Percentiles rank a stretch among this genome's conserved stretches.
These are phyloP conservation scores for Picocystis salinarum DNA, from an alignment of 139 green algal genomes.

Conservation along the genomic window DNA sequence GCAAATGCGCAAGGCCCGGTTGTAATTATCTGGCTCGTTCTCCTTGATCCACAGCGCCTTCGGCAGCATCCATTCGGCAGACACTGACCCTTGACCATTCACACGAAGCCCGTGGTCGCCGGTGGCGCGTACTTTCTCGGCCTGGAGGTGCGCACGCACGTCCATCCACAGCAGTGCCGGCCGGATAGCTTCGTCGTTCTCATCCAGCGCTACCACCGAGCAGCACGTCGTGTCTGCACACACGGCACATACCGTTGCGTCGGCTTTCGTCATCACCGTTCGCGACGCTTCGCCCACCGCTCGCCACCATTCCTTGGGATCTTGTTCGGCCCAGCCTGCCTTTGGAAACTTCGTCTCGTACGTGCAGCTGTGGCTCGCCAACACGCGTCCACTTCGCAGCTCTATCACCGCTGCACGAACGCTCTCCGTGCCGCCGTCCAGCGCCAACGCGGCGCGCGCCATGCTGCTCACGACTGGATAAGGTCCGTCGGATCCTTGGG, in stretches of 20 bases:
- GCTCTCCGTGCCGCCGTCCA: conserved; percentile 56
- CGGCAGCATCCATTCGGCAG: conserved; percentile 38
- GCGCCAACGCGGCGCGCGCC: too few species aligned
- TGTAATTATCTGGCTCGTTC: conserved; percentile 30
- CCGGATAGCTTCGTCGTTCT: conserved; percentile 23
- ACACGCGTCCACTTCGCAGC: conserved; percentile 7
- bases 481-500: too few species aligned
- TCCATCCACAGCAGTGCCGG: conserved; percentile 63
- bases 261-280: conserved; percentile 15
- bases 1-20: conserved; percentile 26
- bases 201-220: conserved; percentile 48
- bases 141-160: conserved; percentile 40
- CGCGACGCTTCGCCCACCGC: conserved; percentile 29
- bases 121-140: conserved; percentile 24
- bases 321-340: conserved; percentile 50
- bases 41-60: conserved; percentile 55
- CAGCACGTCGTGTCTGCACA: conserved; percentile 65
- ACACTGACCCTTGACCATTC: conserved; percentile 17
- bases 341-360: conserved; percentile 38
- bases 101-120: conserved; percentile 37
- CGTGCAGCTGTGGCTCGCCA: conserved; percentile 12
- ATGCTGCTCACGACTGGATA: too few species aligned
- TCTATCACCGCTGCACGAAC: conserved; percentile 44
- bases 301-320: conserved; percentile 42
- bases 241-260: conserved; percentile 22